A percentile compares a stretch with the other conserved stretches of the same genome.
Conservation (phyloP, 1,139 yeast species). For the Yamadazyma sp. region DNA sequence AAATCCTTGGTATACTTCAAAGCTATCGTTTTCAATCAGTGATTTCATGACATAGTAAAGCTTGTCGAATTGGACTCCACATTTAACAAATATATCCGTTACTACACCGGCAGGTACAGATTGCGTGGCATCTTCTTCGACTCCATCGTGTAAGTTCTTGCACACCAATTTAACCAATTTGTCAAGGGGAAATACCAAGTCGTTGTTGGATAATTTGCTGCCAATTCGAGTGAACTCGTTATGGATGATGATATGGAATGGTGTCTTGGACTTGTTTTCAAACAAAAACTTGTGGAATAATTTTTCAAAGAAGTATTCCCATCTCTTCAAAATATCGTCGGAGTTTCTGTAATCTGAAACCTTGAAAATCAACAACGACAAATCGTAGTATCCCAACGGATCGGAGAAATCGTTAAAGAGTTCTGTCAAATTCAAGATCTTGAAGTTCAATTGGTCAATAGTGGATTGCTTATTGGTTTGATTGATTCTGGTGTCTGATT, state of each 20-base stretch:
- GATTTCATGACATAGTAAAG: slow-evolving; percentile 68
- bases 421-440: slow-evolving; percentile 71
- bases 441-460: slow-evolving; percentile 55
- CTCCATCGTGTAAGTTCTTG: slow-evolving; percentile 40
- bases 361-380: slow-evolving; percentile 76
- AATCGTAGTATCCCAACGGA: slow-evolving; percentile 83
- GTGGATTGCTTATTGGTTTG: slow-evolving; percentile 49
- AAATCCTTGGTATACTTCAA: slow-evolving; percentile 49
- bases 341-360: slow-evolving; percentile 77
- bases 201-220: slow-evolving; percentile 48
- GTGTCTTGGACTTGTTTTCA: slow-evolving; percentile 31
- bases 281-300: slow-evolving; percentile 34
- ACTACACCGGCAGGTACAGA: slow-evolving; percentile 42
- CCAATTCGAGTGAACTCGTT: slow-evolving; percentile 45
- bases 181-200: slow-evolving; percentile 78
- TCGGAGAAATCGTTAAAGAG: slow-evolving; percentile 84
- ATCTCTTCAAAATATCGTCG: slow-evolving; percentile 69
- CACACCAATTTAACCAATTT: slow-evolving; percentile 62
- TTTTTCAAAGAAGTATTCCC: slow-evolving; percentile 63
- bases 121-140: slow-evolving; percentile 41
- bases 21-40: slow-evolving; percentile 62
- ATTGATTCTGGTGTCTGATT: slow-evolving; percentile 57
- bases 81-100: slow-evolving; percentile 68
- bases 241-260: slow-evolving; percentile 38
- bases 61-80: slow-evolving; percentile 75